phyloP scores from a whole-genome alignment of 345 rosid species.

The Pistacia atlantica region DNA sequence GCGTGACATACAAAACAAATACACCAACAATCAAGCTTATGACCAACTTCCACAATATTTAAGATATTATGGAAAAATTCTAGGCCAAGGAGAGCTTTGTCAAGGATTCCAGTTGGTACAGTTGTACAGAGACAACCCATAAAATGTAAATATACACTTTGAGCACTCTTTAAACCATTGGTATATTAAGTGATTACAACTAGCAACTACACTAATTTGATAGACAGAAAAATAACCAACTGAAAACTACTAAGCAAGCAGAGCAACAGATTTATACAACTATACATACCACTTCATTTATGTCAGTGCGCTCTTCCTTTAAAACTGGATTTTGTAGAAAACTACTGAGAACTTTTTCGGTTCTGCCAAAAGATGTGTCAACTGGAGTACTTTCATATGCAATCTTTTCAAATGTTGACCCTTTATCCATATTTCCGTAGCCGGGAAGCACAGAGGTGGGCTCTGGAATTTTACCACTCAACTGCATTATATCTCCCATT shows the following conservation, averaged over 20 bases:
- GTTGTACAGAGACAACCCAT: background rate
- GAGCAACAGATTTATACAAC: background rate
- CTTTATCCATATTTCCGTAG: constrained; percentile 27
- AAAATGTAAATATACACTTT: constrained; percentile 1
- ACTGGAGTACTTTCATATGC: constrained; percentile 23
- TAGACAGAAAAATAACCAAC: background rate
- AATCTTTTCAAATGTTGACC: constrained; percentile 29
- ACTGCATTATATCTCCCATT: constrained; percentile 40
- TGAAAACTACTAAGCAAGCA: background rate
- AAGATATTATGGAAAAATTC: background rate
- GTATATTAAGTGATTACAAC: background rate
- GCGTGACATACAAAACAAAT: constrained; percentile 6
- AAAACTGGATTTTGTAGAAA: constrained; percentile 68
- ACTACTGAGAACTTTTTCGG: constrained; percentile 74
- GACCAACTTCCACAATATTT: background rate
- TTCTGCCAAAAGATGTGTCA: constrained; percentile 55
- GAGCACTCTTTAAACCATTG: background rate
- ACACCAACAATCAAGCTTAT: background rate
- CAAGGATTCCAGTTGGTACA: background rate
- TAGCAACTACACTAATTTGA: background rate
- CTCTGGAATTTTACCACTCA: constrained; percentile 39
- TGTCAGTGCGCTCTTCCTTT: constrained; percentile 47
- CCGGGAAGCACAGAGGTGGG: constrained; percentile 33
- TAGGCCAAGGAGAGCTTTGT: background rate
- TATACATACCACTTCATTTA: constrained; percentile 47